Evolutionary conservation across 2,329 filamentous ascomycete genomes (phyloP), one percentile per base, ranked within the genome.

Genomic region (Hypoxylon rubiginosum): DNA sequence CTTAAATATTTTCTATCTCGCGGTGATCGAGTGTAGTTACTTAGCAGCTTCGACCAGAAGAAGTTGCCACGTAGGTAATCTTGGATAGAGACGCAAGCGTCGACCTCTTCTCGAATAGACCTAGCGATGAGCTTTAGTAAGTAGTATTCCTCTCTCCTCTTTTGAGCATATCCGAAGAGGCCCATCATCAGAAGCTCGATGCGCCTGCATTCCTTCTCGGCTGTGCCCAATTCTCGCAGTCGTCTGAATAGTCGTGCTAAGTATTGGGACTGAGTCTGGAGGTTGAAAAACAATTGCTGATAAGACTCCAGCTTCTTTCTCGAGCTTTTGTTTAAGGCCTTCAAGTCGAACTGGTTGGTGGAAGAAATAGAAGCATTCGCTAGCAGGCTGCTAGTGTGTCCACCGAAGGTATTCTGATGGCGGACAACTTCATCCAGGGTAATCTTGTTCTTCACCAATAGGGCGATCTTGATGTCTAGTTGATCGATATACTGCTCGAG

Each of bases 371-470:
- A 90, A n/a, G 89, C 91, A 80, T 96, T 97, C 62, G 92, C 92
- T 52, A 99, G 84, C 30, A 98, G 86, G 64, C 89, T 92, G 68
- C 94, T 91, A 21, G 94, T 90, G 74, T 96, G 92, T 1, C 95
- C 94, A 60, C 96, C 96, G 74, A 96, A 97, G 78, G 97, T 97
- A 82, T 92, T 95, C 76, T 99, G 96, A 77, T 98, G 96, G 74
- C 94, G 93, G 59, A 99, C 92, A 28, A 99, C 96, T 80, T 99
- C 97, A 76, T 99, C 96, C 3, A 99, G 86, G 0, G 96, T 98
- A 75, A 99, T 99, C 81, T 99, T 99, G 87, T 99, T 99, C 86
- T 98, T 98, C 74, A 99, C 96, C 17, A 99, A 86, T 2, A 99
- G 87, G 0, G 96, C 96, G 78, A 99, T 99, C 82, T 99, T 99